A percentile compares a stretch with the other conserved stretches of the same genome.
These are phyloP conservation scores for Leucocoprinus sp. DNA, from an alignment of 768 basidiomycete species.

Conservation along the genomic window DNA sequence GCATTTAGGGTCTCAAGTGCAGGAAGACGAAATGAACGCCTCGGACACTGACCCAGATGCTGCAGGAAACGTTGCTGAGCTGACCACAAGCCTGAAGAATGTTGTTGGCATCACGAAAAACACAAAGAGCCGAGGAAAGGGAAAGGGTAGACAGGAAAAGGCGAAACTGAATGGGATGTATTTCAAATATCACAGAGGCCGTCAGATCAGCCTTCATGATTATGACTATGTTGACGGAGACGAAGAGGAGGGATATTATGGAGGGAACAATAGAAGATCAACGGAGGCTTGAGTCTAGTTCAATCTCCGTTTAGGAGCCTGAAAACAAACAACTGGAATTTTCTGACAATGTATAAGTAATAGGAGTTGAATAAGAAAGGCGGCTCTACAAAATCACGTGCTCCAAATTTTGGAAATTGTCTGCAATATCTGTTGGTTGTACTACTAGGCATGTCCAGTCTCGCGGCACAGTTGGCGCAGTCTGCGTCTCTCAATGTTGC, in stretches of 20 bases:
- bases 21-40: not conserved
- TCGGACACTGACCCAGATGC: slow-evolving; percentile 4
- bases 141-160: slow-evolving; percentile 8
- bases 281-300: too few relatives aligned
- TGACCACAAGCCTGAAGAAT: slow-evolving; percentile 2
- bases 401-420: slow-evolving; percentile 9
- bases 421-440: not conserved
- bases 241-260: not conserved
- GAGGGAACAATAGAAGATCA: not conserved
- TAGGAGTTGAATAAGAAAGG: not conserved
- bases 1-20: not conserved
- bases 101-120: slow-evolving; percentile 1
- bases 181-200: not conserved
- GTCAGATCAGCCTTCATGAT: not conserved
- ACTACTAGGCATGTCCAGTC: slow-evolving; percentile 42
- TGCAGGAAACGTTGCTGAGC: slow-evolving; percentile 1
- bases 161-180: slow-evolving; percentile 1
- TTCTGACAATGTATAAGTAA: not conserved
- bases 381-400: slow-evolving; percentile 8
- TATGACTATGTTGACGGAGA: not conserved
- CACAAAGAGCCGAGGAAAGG: slow-evolving; percentile 6
- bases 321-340: not conserved
- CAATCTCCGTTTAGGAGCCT: too few relatives aligned
- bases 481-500: slow-evolving; percentile 72
- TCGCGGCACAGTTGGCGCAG: slow-evolving; percentile 75